Conservation (phyloP, 371 early-diverging fungal genomes). For the Mucor saturninus region DNA sequence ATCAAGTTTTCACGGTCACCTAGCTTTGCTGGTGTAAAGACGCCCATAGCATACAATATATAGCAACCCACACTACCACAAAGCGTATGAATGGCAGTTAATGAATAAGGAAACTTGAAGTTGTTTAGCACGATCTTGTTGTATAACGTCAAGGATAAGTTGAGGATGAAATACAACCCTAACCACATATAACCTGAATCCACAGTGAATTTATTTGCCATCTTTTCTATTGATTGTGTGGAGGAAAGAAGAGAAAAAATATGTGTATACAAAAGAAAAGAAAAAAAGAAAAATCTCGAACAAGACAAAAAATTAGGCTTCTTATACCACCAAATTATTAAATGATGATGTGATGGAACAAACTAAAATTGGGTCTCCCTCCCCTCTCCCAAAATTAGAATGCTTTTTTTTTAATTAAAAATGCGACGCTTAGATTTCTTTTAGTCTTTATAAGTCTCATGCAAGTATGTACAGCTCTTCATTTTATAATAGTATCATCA, state of each 20-base stretch:
- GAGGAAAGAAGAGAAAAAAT: background rate
- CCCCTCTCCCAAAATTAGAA: background rate
- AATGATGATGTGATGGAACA: background rate
- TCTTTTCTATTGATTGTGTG: background rate
- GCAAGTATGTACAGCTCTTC: no score
- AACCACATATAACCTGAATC: constrained; percentile 62
- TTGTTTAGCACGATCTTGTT: constrained; percentile 80
- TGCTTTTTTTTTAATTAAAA: background rate
- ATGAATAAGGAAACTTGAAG: constrained; percentile 87
- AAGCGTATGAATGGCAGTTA: constrained; percentile 87
- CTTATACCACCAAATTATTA: background rate
- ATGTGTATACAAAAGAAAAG: background rate
- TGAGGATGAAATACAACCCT: constrained; percentile 76
- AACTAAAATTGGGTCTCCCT: background rate
- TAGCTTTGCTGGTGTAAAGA: constrained; percentile 66
- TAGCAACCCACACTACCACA: constrained; percentile 71
- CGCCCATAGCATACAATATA: constrained; percentile 50
- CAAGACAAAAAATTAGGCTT: background rate
- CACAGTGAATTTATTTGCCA: constrained; percentile 9
- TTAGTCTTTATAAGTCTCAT: no score
- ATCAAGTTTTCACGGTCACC: constrained; percentile 65
- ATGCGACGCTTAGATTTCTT: no score
- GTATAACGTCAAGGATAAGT: constrained; percentile 82
- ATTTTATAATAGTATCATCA: no score
- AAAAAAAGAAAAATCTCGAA: constrained; percentile 6